These are phyloP conservation scores for Fusarium luffae DNA, from an alignment of 2,329 filamentous ascomycete species.

Conservation along the genomic window DNA sequence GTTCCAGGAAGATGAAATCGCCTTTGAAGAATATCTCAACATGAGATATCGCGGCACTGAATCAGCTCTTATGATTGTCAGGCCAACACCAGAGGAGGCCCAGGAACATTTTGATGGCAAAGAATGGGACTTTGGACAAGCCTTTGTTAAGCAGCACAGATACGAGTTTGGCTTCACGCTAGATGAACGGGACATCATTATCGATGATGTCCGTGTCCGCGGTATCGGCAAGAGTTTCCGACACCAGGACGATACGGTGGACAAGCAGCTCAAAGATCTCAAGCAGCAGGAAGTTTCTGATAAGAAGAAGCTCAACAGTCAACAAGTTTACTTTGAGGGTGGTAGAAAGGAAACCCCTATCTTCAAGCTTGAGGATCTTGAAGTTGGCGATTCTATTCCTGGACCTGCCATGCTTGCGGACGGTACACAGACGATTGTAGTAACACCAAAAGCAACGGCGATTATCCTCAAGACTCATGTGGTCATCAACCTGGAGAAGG, in stretches of 20 bases:
- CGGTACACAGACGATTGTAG: constrained; percentile 90
- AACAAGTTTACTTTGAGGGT: constrained; percentile 85
- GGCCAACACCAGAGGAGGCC: constrained; percentile 72
- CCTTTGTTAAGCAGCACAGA: constrained; percentile 87
- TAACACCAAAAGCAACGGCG: constrained; percentile 81
- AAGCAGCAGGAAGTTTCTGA: constrained; percentile 66
- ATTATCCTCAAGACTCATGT: constrained; percentile 87
- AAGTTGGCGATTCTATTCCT: constrained; percentile 75
- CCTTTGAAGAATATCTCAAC: constrained; percentile 93
- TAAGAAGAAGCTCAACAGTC: constrained; percentile 72
- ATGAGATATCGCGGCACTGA: constrained; percentile 93
- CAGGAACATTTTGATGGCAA: constrained; percentile 70
- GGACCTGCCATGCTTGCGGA: constrained; percentile 90
- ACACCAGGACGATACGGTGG: constrained; percentile 82
- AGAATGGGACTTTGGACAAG: constrained; percentile 84
- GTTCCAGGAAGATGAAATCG: constrained; percentile 77
- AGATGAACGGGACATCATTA: constrained; percentile 83
- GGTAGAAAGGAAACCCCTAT: constrained; percentile 82
- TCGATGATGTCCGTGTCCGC: constrained; percentile 88
- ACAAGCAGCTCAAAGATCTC: constrained; percentile 81
- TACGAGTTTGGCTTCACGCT: constrained; percentile 95
- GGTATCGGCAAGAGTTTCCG: constrained; percentile 91
- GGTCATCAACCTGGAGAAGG: constrained; percentile 81
- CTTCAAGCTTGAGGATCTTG: constrained; percentile 81
- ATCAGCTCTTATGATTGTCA: constrained; percentile 89